Evolutionary conservation across 2,329 filamentous ascomycete species (phyloP), one percentile per base, ranked within the genome.

Genomic region (Fusarium nurragi): DNA sequence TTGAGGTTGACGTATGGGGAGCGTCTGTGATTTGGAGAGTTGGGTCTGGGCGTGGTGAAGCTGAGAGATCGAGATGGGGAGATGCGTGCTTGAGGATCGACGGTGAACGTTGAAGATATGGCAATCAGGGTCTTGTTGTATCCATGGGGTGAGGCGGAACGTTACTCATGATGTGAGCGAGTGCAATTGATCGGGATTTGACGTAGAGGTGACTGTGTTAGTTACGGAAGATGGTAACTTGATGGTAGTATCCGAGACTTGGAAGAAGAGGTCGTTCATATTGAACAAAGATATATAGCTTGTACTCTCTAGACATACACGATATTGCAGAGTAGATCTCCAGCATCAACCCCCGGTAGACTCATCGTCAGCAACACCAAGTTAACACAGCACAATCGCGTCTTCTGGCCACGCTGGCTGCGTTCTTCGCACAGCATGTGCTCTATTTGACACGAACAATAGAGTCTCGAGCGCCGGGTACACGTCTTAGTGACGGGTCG

Each of bases 1-100:
- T 28, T 59, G 46, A 45, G 22, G 14, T 26, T 63, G 36, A 45
- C 37, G n/a, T 44, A 47, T 44, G 60, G 60, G 34, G 38, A 47
- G 28, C 14, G 44, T 19, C 11, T 6, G 12, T 49, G 18, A 22
- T 34, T 34, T n/a, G 19, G 13, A 18, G 8, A 30, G 13, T n/a
- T 34, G 19, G 16, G 12, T 18, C 25, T 25, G n/a, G 14, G 9
- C 13, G 14, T 23, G 50, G 37, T n/a, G 39, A 25, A n/a, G 12
- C 22, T 40, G 37, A 41, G 7, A 25, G 10, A 12, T 9, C 34
- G 11, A 14, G 21, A 28, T 45, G 18, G n/a, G n/a, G n/a, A n/a
- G n/a, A n/a, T n/a, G n/a, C n/a, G n/a, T n/a, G n/a, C n/a, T n/a
- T 16, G 19, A 9, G 18, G 8, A 23, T 26, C 26, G 28, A 34